Percentiles rank a stretch among this genome's conserved stretches.
Conservation (phyloP, 2,329 filamentous ascomycete species). For the Alternaria ethzedia region DNA sequence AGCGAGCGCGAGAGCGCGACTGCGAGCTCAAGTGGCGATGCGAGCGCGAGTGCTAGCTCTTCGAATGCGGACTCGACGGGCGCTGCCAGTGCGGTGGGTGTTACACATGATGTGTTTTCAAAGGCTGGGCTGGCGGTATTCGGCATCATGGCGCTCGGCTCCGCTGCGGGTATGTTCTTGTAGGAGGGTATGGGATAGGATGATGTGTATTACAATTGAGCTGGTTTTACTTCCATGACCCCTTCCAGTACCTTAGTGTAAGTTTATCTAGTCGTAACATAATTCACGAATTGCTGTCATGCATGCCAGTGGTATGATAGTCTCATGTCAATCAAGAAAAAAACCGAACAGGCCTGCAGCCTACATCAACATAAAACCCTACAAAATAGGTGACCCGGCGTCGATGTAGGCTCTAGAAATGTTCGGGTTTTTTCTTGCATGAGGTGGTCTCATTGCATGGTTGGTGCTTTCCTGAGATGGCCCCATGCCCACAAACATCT, state of each 20-base stretch:
- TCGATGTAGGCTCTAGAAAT: too few species aligned
- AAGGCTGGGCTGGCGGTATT: conserved; percentile 13
- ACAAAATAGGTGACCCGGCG: too few species aligned
- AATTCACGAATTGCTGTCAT: background rate
- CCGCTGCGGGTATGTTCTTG: conserved; percentile 15
- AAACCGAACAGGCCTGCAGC: too few species aligned
- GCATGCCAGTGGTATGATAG: too few species aligned
- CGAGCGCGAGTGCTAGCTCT: background rate
- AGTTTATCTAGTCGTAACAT: background rate
- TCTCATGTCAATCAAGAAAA: too few species aligned
- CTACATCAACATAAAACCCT: too few species aligned
- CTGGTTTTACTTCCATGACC: background rate
- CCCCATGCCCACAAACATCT: background rate
- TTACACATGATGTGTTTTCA: background rate
- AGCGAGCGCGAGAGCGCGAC: background rate
- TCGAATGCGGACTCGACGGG: background rate
- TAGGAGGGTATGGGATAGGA: background rate
- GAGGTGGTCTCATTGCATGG: too few species aligned
- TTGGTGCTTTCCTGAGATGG: background rate
- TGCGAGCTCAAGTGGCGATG: background rate
- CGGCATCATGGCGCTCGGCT: conserved; percentile 11
- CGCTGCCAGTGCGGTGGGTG: conserved; percentile 3
- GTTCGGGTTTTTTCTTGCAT: too few species aligned
- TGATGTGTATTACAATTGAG: background rate
- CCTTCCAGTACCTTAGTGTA: background rate